Conservation (phyloP, 306 rosid species). For the Malus domestica region ASM211411v1 NC_041791.1:32955001-32955500, state of each 20-base stretch:
- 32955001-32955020: neutral
- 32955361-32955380: neutral
- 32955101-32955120: neutral
- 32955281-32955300: neutral
- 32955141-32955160: neutral
- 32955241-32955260: neutral
- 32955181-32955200: neutral
- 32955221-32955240: conserved; percentile 24
- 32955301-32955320: neutral
- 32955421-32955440: conserved; percentile 54
- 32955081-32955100: neutral
- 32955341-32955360: neutral
- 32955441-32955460: conserved; percentile 74
- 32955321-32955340: neutral
- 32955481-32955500: conserved; percentile 81
- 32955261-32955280: neutral
- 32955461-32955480: conserved; percentile 79
- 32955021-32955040: neutral
- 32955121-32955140: neutral
- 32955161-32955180: neutral
- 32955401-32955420: conserved; percentile 2
- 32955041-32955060: conserved; percentile 4
- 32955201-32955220: conserved; percentile 5
- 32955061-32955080: neutral
- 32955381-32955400: conserved; percentile 12